These are phyloP conservation scores for Pythium guiyangense DNA, from an alignment of 352 stramenopile genomes.

Conservation along the genomic window DNA sequence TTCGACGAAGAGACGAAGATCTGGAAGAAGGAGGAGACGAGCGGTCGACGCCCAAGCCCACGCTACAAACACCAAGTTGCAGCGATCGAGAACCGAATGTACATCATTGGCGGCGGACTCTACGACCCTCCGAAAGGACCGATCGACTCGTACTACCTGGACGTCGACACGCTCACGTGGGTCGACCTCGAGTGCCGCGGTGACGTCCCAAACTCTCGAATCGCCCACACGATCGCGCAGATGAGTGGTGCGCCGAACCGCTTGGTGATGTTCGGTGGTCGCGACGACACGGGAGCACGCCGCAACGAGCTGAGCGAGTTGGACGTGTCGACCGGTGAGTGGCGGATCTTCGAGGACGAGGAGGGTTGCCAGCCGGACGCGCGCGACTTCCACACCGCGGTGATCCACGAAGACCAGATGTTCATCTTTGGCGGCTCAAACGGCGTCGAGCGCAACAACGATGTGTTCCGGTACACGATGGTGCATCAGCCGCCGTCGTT, in stretches of 20 bases:
- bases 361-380: constrained; percentile 64
- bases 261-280: constrained; percentile 79
- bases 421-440: constrained; percentile 85
- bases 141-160: constrained; percentile 76
- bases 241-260: constrained; percentile 34
- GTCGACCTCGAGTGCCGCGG: constrained; percentile 53
- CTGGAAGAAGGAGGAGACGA: constrained; percentile 70
- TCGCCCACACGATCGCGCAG: constrained; percentile 74
- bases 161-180: constrained; percentile 71
- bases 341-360: constrained; percentile 55
- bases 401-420: constrained; percentile 70
- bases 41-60: constrained; percentile 53
- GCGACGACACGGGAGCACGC: constrained; percentile 62
- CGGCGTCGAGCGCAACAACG: constrained; percentile 78
- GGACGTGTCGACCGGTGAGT: constrained; percentile 55
- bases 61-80: constrained; percentile 84
- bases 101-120: constrained; percentile 70
- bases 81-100: constrained; percentile 66
- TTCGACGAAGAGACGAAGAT: constrained; percentile 70
- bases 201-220: constrained; percentile 63
- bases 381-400: constrained; percentile 76
- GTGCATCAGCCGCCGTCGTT: constrained; percentile 58
- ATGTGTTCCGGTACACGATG: constrained; percentile 68
- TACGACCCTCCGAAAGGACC: constrained; percentile 79
- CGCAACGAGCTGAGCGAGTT: constrained; percentile 70